Conservation (phyloP, 441 rosid genomes). For the Populus hybrid region DNA sequence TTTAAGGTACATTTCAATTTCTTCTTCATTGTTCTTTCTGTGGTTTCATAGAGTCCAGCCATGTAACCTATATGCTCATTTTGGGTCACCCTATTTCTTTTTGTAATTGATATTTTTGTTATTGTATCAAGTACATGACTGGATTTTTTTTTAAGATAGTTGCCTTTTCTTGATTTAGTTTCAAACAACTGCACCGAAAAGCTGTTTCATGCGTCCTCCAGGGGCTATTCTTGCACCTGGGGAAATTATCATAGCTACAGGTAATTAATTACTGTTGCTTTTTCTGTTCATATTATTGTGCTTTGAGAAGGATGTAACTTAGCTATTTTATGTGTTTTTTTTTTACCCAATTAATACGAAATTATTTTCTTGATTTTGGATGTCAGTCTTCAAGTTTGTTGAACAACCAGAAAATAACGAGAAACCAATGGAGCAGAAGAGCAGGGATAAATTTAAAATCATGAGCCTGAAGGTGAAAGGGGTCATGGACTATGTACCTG, state of each 20-base stretch:
- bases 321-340: not conserved
- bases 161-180: slow-evolving; percentile 36
- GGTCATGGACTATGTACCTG: slow-evolving; percentile 64
- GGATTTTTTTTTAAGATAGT: not conserved
- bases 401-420: slow-evolving; percentile 70
- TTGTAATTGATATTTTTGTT: not conserved
- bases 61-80: not conserved
- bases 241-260: slow-evolving; percentile 65
- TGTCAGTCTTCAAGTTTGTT: slow-evolving; percentile 72
- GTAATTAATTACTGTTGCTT: slow-evolving; percentile 33
- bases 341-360: not conserved
- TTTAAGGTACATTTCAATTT: slow-evolving; percentile 57
- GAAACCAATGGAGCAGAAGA: slow-evolving; percentile 52
- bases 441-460: slow-evolving; percentile 69
- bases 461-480: slow-evolving; percentile 70
- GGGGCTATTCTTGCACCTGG: slow-evolving; percentile 73
- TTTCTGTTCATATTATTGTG: slow-evolving; percentile 1
- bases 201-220: slow-evolving; percentile 81
- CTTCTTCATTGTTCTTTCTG: not conserved
- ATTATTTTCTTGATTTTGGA: slow-evolving; percentile 15
- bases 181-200: slow-evolving; percentile 80
- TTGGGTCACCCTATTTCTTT: not conserved
- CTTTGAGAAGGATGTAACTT: not conserved
- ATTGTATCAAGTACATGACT: not conserved
- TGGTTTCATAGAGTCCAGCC: not conserved